Base-by-base conservation (phyloP, 129 eudicot genomes). In the Sambucus nigra region DNA sequence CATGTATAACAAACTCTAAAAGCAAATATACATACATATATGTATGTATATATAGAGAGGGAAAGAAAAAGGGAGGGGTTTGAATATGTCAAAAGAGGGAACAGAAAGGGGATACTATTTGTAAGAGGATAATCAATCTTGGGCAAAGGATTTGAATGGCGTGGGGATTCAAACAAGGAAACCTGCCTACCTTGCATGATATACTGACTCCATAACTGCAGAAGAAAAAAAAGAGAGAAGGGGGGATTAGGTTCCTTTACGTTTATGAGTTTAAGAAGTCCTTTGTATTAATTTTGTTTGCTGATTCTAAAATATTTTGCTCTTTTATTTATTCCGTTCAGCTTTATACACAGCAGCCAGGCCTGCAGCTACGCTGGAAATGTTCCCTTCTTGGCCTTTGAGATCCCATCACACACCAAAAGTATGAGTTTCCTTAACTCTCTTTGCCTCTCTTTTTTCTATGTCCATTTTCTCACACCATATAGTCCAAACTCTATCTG, bases 351-450 rank as follows among this genome's bases (percentile, higher is more conserved):
- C 80, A 48, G 51, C 75, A 61, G 69, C 58, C 60, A 82, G 68
- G 51, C 95, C 97, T 69, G 89, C 95, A 57, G 95, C 98, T 44
- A 92, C 95, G 56, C 81, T 85, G 83, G 94, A 92, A 39, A 92
- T 92, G 89, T 91, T 91, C 73, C 95, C 98, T 73, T 91, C 98
- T 68, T 91, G 94, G 98, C 98, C 94, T 70, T 86, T 85, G 76
- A 92, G 80, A 79, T 72, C 74, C 77, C 91, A 82, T 58, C 87
- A 76, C 42, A 69, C 92, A 52, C 74, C 80, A 60, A 75, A 73
- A 60, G 87, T 79, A 84, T 78, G 52, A 42, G 19, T 38, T 75
- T 39, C 52, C 64, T 31, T 55, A 32, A n/a, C 59, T 39, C 57
- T 47, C 70, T 28, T 55, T 4, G 53, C 13, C 60, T 47, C 57